phyloP scores from a whole-genome alignment of 1,139 yeast species.

The Saccharomyces hybrid region DNA sequence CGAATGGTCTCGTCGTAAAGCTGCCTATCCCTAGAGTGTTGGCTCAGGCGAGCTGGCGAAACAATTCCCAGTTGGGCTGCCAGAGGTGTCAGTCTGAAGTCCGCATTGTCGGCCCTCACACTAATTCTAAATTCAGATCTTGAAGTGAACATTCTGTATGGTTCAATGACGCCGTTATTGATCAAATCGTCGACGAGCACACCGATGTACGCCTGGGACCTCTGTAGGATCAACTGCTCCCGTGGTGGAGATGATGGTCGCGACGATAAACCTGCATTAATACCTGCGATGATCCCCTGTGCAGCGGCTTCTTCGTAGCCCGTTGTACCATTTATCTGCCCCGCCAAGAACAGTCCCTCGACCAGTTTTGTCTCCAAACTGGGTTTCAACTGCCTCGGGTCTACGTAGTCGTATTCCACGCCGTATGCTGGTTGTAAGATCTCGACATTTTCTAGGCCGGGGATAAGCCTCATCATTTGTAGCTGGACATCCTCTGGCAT shows the following conservation, averaged over 20 bases:
- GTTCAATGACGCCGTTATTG: constrained; percentile 94
- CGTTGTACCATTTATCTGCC: constrained; percentile 97
- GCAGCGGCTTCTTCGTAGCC: constrained; percentile 99
- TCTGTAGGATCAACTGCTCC: constrained; percentile 41
- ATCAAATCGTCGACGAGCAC: constrained; percentile 88
- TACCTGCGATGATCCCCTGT: constrained; percentile 92
- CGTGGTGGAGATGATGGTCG: constrained; percentile 34
- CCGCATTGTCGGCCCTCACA: constrained; percentile 92
- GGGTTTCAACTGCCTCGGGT: constrained; percentile 74
- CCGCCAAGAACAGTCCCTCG: constrained; percentile 78
- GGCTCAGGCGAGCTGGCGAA: constrained; percentile 48
- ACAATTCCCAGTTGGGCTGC: constrained; percentile 69
- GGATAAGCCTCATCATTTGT: constrained; percentile 63
- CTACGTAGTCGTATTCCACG: constrained; percentile 93
- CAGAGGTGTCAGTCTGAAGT: constrained; percentile 61
- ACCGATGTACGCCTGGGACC: constrained; percentile 87
- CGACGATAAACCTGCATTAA: constrained; percentile 57
- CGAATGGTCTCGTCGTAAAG: constrained; percentile 41
- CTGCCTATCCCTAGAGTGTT: constrained; percentile 40
- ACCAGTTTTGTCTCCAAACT: constrained; percentile 80
- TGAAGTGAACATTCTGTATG: constrained; percentile 96
- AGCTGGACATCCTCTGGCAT: constrained; percentile 93
- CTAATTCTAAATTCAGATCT: constrained; percentile 88
- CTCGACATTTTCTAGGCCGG: constrained; percentile 79
- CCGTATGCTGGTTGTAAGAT: constrained; percentile 97